Evolutionary conservation across 129 eudicot species (phyloP).

Genomic region (Silybum marianum): DNA sequence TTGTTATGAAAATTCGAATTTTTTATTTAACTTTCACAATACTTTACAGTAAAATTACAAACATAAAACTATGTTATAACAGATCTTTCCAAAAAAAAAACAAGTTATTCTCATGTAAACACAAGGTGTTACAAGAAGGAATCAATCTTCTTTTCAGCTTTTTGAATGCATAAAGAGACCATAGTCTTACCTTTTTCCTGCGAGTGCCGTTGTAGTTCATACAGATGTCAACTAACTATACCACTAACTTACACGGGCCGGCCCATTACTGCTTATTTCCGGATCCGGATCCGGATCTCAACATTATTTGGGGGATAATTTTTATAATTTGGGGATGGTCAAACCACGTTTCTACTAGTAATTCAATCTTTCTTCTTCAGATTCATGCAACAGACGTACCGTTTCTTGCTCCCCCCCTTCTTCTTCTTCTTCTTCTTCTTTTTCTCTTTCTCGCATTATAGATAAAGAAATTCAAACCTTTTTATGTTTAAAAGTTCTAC

Average conservation of each 20-base stretch:
- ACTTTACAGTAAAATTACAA: too few species aligned
- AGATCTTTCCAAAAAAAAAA: too few species aligned
- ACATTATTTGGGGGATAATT: neutral
- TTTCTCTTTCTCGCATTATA: slow-evolving; percentile 2
- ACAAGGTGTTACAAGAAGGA: too few species aligned
- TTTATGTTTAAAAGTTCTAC: slow-evolving; percentile 25
- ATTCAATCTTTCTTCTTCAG: slow-evolving; percentile 17
- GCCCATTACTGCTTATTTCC: neutral
- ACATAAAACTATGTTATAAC: too few species aligned
- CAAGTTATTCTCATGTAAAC: too few species aligned
- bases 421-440: neutral
- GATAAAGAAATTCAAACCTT: neutral
- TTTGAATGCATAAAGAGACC: neutral
- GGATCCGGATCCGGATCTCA: too few species aligned
- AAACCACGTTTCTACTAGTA: neutral
- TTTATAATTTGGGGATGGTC: neutral
- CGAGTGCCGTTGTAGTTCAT: neutral
- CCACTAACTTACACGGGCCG: neutral
- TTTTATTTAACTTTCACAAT: too few species aligned
- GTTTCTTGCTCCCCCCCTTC: neutral
- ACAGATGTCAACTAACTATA: neutral
- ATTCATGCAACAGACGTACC: slow-evolving; percentile 39
- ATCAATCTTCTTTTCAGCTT: too few species aligned
- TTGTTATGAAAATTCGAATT: too few species aligned
- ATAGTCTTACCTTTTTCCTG: neutral